phyloP scores from a whole-genome alignment of 768 basidiomycete species.

The Amanita fuliginea region DNA sequence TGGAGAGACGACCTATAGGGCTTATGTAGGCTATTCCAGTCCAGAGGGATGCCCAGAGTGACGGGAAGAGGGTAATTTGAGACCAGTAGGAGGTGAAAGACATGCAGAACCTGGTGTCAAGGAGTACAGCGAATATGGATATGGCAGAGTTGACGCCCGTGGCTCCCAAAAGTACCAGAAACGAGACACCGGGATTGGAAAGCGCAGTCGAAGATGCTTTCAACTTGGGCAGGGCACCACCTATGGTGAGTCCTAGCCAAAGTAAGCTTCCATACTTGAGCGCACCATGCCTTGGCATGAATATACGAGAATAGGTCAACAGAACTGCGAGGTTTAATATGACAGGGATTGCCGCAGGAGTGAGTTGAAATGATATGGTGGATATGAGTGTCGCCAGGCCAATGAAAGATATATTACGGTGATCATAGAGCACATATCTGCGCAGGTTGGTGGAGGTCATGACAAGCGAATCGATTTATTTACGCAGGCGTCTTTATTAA shows the following conservation, averaged over 20 bases:
- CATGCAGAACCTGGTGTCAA: slow-evolving; percentile 24
- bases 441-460: slow-evolving; percentile 10
- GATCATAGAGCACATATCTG: slow-evolving; percentile 15
- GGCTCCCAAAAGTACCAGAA: slow-evolving; percentile 31
- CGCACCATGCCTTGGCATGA: slow-evolving; percentile 18
- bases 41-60: slow-evolving; percentile 61
- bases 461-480: background rate
- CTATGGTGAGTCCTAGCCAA: slow-evolving; percentile 26
- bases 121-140: slow-evolving; percentile 26
- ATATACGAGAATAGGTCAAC: slow-evolving; percentile 24
- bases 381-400: slow-evolving; percentile 13
- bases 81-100: slow-evolving; percentile 25
- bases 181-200: slow-evolving; percentile 37
- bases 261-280: slow-evolving; percentile 18
- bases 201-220: slow-evolving; percentile 41
- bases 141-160: slow-evolving; percentile 33
- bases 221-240: slow-evolving; percentile 29
- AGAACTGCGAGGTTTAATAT: slow-evolving; percentile 20
- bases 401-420: slow-evolving; percentile 18
- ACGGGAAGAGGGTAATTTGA: slow-evolving; percentile 51
- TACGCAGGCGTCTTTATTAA: background rate
- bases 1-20: slow-evolving; percentile 60
- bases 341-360: slow-evolving; percentile 15
- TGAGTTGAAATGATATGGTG: slow-evolving; percentile 15
- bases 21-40: slow-evolving; percentile 38